Conservation (phyloP, 2,329 filamentous ascomycete species). For the Hymenoscyphus occultus region DNA sequence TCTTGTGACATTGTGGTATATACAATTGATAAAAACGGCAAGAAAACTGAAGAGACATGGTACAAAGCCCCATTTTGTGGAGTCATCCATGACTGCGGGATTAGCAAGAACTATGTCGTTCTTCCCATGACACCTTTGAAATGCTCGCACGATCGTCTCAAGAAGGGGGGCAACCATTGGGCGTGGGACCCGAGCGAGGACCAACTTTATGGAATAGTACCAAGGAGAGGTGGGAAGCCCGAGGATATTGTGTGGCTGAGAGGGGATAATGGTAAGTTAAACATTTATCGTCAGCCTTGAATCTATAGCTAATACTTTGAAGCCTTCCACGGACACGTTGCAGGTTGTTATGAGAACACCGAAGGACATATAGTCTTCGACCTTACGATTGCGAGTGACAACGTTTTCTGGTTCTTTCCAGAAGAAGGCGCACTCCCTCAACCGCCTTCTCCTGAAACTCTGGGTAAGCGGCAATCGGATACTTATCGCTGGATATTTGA, state of each 20-base stretch:
- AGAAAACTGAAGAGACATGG: slow-evolving; percentile 46
- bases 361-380: slow-evolving; percentile 41
- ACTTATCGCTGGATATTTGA: slow-evolving; percentile 36
- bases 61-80: slow-evolving; percentile 50
- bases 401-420: slow-evolving; percentile 30
- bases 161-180: slow-evolving; percentile 48
- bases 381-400: slow-evolving; percentile 24
- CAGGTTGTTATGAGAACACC: slow-evolving; percentile 47
- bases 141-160: slow-evolving; percentile 43
- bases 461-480: slow-evolving; percentile 31
- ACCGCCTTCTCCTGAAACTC: slow-evolving; percentile 13
- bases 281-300: slow-evolving; percentile 7
- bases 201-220: slow-evolving; percentile 54
- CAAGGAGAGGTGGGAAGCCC: slow-evolving; percentile 46
- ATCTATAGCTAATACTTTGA: neutral
- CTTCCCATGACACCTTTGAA: slow-evolving; percentile 49
- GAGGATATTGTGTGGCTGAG: slow-evolving; percentile 53
- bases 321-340: slow-evolving; percentile 41
- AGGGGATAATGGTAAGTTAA: slow-evolving; percentile 47
- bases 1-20: slow-evolving; percentile 45
- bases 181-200: slow-evolving; percentile 53
- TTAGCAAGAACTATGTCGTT: slow-evolving; percentile 48
- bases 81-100: slow-evolving; percentile 51
- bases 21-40: slow-evolving; percentile 44
- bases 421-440: slow-evolving; percentile 14